A percentile compares a stretch with the other conserved stretches of the same genome.
These are phyloP conservation scores for Ulota crispa DNA, from an alignment of 225 moss, liverwort and hornwort genomes.

Conservation along the genomic window DNA sequence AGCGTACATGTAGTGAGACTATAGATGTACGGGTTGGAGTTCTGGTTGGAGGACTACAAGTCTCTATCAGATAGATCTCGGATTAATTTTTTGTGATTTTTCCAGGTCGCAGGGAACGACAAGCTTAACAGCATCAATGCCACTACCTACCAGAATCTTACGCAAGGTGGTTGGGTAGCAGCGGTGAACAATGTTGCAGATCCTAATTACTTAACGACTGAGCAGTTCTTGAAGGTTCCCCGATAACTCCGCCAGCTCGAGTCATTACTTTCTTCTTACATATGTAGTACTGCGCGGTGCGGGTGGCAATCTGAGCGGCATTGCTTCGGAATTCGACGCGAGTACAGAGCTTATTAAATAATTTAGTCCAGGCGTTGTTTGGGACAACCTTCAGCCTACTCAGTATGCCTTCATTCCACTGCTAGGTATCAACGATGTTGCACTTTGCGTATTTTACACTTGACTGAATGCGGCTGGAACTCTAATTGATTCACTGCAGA, in stretches of 20 bases:
- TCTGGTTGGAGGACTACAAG: not conserved
- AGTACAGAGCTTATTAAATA: conserved; percentile 22
- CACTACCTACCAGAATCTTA: conserved; percentile 30
- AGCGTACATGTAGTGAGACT: not conserved
- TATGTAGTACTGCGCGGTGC: conserved; percentile 40
- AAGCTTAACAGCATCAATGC: conserved; percentile 34
- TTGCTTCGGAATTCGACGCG: conserved; percentile 44
- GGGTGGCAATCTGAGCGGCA: conserved; percentile 40
- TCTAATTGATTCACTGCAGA: not conserved
- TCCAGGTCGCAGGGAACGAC: conserved; percentile 31
- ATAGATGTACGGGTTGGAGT: not conserved
- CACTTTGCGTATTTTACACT: not conserved
- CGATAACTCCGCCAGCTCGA: conserved; percentile 39
- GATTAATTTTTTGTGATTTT: not conserved
- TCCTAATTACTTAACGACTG: not conserved
- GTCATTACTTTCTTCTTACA: conserved; percentile 68
- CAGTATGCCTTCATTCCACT: conserved; percentile 65
- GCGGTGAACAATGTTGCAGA: not conserved
- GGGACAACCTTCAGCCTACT: conserved; percentile 29
- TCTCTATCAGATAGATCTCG: not conserved
- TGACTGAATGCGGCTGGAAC: not conserved
- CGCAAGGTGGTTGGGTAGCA: conserved; percentile 18
- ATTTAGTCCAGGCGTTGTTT: conserved; percentile 51
- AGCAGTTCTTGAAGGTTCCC: conserved; percentile 37
- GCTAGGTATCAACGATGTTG: not conserved